phyloP scores from a whole-genome alignment of 2,329 filamentous ascomycete genomes.

The Cercospora berteroae region DNA sequence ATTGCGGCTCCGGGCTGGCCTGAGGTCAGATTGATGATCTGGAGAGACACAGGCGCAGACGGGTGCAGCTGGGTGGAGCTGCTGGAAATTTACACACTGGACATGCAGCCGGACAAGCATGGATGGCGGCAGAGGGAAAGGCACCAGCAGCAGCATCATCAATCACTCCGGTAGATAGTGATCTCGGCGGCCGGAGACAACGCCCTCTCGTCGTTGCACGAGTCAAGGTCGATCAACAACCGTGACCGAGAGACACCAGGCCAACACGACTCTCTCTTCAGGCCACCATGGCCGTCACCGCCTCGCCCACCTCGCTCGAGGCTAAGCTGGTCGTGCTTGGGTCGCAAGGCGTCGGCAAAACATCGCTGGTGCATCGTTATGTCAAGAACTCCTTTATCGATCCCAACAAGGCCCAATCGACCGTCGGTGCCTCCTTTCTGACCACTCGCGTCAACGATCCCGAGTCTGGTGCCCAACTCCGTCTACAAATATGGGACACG shows the following conservation, averaged over 20 bases:
- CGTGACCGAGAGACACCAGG: background rate
- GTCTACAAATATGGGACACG: constrained; percentile 96
- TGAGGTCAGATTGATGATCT: background rate
- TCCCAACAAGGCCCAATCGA: constrained; percentile 46
- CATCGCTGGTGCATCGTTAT: constrained; percentile 72
- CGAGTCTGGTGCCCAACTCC: constrained; percentile 80
- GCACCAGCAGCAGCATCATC: background rate
- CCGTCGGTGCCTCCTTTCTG: constrained; percentile 55
- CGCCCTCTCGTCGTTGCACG: background rate
- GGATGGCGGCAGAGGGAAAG: background rate
- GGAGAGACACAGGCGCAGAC: background rate
- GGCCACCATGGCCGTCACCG: constrained; percentile 12
- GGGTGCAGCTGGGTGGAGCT: background rate
- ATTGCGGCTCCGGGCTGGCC: background rate
- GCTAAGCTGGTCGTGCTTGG: constrained; percentile 80
- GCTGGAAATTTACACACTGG: background rate
- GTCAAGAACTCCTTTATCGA: constrained; percentile 70
- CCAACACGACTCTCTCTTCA: background rate
- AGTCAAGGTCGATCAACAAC: background rate
- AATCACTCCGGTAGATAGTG: background rate
- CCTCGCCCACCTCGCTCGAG: constrained; percentile 59
- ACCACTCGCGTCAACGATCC: constrained; percentile 69
- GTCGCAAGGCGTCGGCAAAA: constrained; percentile 77
- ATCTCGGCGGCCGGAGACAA: background rate
- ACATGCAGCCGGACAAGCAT: background rate